These are phyloP conservation scores for Ceratocystis destructans DNA, from an alignment of 2,329 filamentous ascomycete species.

Conservation along the genomic window DNA sequence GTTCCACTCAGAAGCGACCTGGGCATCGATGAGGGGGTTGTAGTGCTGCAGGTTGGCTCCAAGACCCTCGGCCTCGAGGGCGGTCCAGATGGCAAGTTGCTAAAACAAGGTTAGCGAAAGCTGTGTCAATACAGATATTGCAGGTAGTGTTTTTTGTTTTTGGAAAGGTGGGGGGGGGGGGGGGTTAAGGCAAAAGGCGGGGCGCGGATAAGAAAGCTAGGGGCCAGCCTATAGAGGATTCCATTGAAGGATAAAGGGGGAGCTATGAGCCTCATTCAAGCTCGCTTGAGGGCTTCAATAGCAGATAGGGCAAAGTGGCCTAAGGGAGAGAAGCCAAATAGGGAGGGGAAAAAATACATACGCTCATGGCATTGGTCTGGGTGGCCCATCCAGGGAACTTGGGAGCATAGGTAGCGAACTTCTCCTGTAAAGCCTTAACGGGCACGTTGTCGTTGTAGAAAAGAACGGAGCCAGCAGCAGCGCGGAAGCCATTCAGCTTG, in stretches of 20 bases:
- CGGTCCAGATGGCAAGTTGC: conserved; percentile 68
- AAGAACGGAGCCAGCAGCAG: conserved; percentile 65
- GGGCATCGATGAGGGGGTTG: conserved; percentile 69
- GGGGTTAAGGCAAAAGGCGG: background rate
- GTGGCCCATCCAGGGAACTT: conserved; percentile 64
- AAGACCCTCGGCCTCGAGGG: conserved; percentile 68
- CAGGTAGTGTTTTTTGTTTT: background rate
- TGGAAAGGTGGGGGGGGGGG: background rate
- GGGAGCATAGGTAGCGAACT: conserved; percentile 61
- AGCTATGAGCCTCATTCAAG: background rate
- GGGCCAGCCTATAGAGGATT: background rate
- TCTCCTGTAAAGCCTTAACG: conserved; percentile 51
- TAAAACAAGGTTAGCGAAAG: conserved; percentile 20
- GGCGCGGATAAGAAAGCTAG: background rate
- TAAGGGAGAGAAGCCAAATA: background rate
- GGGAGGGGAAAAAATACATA: conserved; percentile 15
- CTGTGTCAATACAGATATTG: background rate
- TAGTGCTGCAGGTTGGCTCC: conserved; percentile 90
- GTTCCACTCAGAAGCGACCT: conserved; percentile 55
- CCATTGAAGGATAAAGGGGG: background rate
- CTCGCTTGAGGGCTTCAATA: background rate
- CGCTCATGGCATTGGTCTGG: conserved; percentile 66
- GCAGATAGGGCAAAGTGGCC: background rate
- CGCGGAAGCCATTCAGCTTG: conserved; percentile 46
- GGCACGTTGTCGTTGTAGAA: conserved; percentile 71